phyloP scores from a whole-genome alignment of 2,329 filamentous ascomycete species.

The Cytospora paraplurivora region DNA sequence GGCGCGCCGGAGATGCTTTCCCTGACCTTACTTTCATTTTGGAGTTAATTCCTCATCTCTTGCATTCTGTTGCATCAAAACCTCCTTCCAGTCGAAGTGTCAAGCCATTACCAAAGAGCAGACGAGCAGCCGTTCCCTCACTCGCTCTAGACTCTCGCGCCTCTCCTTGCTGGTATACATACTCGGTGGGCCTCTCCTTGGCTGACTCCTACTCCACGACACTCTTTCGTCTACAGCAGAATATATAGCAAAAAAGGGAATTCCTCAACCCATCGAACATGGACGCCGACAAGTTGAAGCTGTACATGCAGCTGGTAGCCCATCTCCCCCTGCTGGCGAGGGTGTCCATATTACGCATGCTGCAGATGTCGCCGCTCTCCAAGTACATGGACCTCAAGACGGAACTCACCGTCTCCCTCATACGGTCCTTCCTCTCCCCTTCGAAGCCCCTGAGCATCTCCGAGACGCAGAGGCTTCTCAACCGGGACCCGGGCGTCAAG shows the following conservation, averaged over 20 bases:
- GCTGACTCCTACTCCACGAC: background rate
- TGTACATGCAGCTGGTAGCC: slow-evolving; percentile 46
- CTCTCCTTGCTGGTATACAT: background rate
- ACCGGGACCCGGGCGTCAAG: slow-evolving; percentile 68
- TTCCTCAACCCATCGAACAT: slow-evolving; percentile 1
- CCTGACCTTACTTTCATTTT: too few species aligned
- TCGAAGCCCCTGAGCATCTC: slow-evolving; percentile 54
- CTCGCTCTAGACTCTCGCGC: background rate
- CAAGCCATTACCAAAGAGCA: slow-evolving; percentile 4
- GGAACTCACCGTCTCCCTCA: slow-evolving; percentile 68
- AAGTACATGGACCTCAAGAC: slow-evolving; percentile 79
- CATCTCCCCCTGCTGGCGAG: slow-evolving; percentile 64
- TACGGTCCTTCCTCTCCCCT: slow-evolving; percentile 65
- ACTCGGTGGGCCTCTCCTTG: background rate
- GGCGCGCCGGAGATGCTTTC: too few species aligned
- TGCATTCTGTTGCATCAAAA: too few species aligned
- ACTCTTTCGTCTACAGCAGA: background rate
- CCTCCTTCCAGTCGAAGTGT: too few species aligned
- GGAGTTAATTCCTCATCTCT: too few species aligned
- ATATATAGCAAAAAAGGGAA: background rate
- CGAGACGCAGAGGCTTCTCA: slow-evolving; percentile 63
- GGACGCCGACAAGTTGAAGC: slow-evolving; percentile 30
- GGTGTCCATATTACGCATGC: slow-evolving; percentile 62
- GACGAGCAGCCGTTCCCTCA: slow-evolving; percentile 6
- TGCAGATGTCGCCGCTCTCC: slow-evolving; percentile 69